Evolutionary conservation across 2,329 filamentous ascomycete species (phyloP).

Genomic region (Alternaria triticina): DNA sequence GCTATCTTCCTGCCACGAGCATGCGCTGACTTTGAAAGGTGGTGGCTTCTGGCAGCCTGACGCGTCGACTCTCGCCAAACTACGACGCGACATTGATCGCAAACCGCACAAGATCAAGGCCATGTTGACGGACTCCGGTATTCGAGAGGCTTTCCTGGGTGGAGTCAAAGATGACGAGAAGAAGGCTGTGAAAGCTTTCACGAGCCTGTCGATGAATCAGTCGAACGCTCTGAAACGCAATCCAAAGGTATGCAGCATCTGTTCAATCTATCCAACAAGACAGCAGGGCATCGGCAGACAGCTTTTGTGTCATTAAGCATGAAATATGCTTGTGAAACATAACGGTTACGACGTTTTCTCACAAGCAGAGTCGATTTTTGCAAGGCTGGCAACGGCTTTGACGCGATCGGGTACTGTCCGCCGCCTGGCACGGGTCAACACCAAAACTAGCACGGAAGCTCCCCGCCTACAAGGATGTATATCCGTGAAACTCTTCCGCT

Average conservation of each 20-base stretch:
- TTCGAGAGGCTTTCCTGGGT: slow-evolving; percentile 71
- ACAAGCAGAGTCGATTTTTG: background rate
- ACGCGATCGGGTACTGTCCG: background rate
- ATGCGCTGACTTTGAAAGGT: slow-evolving; percentile 54
- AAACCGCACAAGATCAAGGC: slow-evolving; percentile 73
- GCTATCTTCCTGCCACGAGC: background rate
- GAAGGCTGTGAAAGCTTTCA: slow-evolving; percentile 72
- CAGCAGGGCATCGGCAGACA: background rate
- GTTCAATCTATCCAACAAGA: slow-evolving; percentile 8
- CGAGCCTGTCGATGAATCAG: slow-evolving; percentile 62
- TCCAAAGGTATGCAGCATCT: slow-evolving; percentile 70
- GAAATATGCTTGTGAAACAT: background rate
- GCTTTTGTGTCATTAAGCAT: background rate
- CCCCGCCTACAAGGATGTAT: background rate
- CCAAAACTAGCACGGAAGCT: background rate
- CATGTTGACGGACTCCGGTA: slow-evolving; percentile 65
- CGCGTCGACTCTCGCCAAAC: slow-evolving; percentile 65
- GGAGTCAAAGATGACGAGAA: slow-evolving; percentile 61
- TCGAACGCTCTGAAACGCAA: slow-evolving; percentile 81
- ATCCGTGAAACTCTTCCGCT: background rate
- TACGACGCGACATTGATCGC: slow-evolving; percentile 78
- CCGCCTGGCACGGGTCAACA: slow-evolving; percentile 1
- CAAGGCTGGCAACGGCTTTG: background rate
- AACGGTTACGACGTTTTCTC: background rate
- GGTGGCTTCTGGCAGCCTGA: slow-evolving; percentile 86